Base-by-base conservation (phyloP, 768 basidiomycete species). In the Trametes coccinea region DNA sequence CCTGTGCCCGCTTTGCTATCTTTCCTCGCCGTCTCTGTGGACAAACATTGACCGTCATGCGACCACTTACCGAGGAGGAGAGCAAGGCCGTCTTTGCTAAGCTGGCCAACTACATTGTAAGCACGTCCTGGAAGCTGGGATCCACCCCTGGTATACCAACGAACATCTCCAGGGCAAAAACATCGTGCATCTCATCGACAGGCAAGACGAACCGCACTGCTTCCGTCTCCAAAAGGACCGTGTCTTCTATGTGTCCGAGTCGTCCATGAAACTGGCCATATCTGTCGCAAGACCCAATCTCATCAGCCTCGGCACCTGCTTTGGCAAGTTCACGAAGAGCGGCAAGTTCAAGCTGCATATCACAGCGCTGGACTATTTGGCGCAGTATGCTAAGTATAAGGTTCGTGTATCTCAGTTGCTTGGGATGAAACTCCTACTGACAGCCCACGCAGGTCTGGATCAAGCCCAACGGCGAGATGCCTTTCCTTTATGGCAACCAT, bases 391-490 rank as follows among this genome's bases (percentile, higher is more conserved):
- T 17, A 98, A 96, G 76, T 93, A 94, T 81, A 99, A 99, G 84
- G 97, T 94, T 22, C 22, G 22, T 22, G 63, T 56, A 78, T 69
- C 10, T 4, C 1, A n/a, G 22, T 13, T 6, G 11, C 14, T 5
- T 11, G 9, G 29, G 14, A 59, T 40, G 10, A 5, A 34, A 34
- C 17, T 17, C 11, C 56, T 2, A 10, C 48, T 9, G 57, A 51
- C 40, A 44, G 44, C 27, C 22, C 8, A 43, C 54, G 11, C 14
- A 98, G 96, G 85, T 98, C 16, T 99, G 97, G 97, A 94, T 99
- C 73, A 99, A 99, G 75, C 89, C 95, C 29, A 96, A 98, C 66
- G 97, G 97, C 70, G 97, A 99, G 77, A 96, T 99, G 89, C 97
- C 97, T 1, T 99, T 96, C 82, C 78, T 99, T 40, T 99, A 99